Evolutionary conservation across 345 rosid genomes (phyloP).

Genomic region (Gossypium longicalyx): DNA sequence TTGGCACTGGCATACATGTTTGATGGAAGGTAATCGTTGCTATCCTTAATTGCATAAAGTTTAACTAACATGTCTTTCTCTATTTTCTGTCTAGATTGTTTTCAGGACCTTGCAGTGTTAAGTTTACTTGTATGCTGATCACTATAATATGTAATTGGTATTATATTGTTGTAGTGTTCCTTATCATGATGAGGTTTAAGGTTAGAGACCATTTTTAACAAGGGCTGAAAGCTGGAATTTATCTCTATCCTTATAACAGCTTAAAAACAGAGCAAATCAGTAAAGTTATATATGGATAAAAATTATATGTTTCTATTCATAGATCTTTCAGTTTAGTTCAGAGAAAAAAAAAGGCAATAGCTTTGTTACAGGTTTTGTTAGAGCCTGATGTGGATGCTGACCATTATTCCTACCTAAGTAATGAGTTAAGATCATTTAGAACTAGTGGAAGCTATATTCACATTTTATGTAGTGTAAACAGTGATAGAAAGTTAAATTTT

Average conservation of each 20-base stretch:
- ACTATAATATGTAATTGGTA: neutral
- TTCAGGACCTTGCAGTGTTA: neutral
- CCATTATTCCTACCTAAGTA: neutral
- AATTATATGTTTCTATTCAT: neutral
- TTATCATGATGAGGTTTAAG: neutral
- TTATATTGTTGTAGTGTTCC: neutral
- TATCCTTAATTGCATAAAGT: neutral
- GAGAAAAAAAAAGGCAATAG: neutral
- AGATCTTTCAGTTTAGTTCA: neutral
- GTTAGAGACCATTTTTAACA: neutral
- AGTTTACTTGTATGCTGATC: neutral
- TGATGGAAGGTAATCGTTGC: constrained; percentile 27
- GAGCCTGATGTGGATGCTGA: neutral
- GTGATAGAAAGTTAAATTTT: neutral
- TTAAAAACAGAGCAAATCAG: neutral
- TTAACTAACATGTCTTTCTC: neutral
- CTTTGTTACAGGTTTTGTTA: neutral
- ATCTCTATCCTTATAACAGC: neutral
- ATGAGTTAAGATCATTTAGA: neutral
- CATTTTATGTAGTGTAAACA: neutral
- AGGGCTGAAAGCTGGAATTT: neutral
- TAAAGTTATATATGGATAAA: neutral
- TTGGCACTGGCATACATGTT: constrained; percentile 81
- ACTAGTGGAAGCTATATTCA: neutral
- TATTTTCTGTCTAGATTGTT: neutral